phyloP scores from a whole-genome alignment of 805 yeast genomes.

The Ogataea allantospora region DNA sequence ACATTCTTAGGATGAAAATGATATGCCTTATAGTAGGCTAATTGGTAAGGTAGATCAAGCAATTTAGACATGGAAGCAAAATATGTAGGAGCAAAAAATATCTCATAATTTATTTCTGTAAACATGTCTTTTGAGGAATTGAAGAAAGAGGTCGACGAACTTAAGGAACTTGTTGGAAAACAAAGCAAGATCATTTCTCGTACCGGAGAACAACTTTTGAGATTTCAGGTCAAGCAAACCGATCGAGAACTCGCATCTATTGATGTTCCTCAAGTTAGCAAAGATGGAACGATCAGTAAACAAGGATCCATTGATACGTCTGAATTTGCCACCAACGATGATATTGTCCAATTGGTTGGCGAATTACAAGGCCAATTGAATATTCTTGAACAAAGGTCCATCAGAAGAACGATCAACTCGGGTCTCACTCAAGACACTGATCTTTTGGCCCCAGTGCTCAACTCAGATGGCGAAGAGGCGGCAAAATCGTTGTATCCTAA shows the following conservation, averaged over 20 bases:
- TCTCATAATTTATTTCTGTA: too few species aligned
- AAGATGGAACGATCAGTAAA: conserved; percentile 15
- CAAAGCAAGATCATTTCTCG: conserved; percentile 65
- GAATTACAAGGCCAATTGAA: conserved; percentile 89
- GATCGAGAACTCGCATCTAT: conserved; percentile 28
- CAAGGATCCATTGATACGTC: conserved; percentile 37
- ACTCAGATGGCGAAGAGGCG: conserved; percentile 76
- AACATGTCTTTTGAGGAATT: conserved; percentile 39
- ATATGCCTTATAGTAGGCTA: conserved; percentile 55
- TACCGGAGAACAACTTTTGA: conserved; percentile 78
- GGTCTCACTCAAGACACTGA: conserved; percentile 42
- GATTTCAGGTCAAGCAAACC: conserved; percentile 61
- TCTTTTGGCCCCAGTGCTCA: conserved; percentile 65
- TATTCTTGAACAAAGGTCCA: conserved; percentile 69
- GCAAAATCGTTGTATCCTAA: conserved; percentile 52
- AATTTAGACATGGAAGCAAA: conserved; percentile 22
- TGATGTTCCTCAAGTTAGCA: conserved; percentile 23
- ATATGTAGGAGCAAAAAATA: too few species aligned
- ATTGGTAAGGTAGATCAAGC: conserved; percentile 44
- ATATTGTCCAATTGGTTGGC: conserved; percentile 79
- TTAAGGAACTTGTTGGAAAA: conserved; percentile 55
- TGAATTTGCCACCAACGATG: conserved; percentile 77
- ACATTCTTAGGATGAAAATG: conserved; percentile 51
- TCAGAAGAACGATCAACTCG: conserved; percentile 68
- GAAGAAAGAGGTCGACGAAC: conserved; percentile 47